Evolutionary conservation across 352 stramenopile species (phyloP), one percentile per base, ranked within the genome.

Genomic region (Phytopythium montanum): DNA sequence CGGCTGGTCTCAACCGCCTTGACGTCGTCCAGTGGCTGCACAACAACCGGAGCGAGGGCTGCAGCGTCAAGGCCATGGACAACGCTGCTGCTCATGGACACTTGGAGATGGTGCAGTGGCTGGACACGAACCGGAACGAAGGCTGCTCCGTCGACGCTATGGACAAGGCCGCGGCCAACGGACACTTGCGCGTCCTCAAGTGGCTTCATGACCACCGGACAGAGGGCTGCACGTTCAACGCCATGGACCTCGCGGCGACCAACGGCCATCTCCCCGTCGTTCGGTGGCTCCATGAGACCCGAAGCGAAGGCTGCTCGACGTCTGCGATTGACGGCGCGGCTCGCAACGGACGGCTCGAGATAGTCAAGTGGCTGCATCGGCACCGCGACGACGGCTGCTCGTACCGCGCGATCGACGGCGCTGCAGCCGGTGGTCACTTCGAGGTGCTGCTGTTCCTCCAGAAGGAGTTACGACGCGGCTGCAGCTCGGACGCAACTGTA

Each of bases 201-300:
- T 78, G 70, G 70, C 61, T 77, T 9, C 65, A 76, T 10, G 36
- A 65, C 28, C 61, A 83, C 41, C 66, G 71, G 18, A 53, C 21
- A 0, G 69, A 79, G 60, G 71, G 74, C 0, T 80, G 73, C 53
- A 77, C 76, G 13, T 59, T 68, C 31, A 54, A 64, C 28, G 68
- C 68, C 19, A 72, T 79, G 71, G 65, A 79, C 49, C 39, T 56
- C 14, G 71, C 71, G 8, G 65, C 71, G 3, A 70, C 56, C 8
- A 55, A 60, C 48, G 68, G 71, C 0, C 66, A 73, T 14, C 38
- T 79, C 28, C 55, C 67, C 4, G 68, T 79, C 3, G 68, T 73
- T 1, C 61, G 62, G 31, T 79, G 61, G 61, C 55, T 79, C 26
- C 68, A 79, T 14, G 36, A 62, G 10, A 55, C 26, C 54, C 65